Evolutionary conservation across 257 asterid genomes (phyloP), one percentile per base, ranked within the genome.

Genomic region (Capsicum baccatum): DNA sequence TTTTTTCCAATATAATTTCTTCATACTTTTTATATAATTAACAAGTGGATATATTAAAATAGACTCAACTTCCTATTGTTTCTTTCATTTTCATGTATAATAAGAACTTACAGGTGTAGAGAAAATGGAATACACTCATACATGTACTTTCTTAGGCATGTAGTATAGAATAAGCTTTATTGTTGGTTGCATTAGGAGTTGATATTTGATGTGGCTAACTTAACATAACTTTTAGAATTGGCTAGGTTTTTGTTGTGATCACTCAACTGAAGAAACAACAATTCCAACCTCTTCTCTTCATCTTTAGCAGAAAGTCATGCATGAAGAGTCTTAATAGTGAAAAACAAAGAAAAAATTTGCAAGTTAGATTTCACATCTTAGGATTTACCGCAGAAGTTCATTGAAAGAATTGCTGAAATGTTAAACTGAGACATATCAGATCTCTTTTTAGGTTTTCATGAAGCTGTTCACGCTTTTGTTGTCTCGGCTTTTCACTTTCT

Each of bases 221-320:
- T 21, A 69, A 83, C 68, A 42, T 87, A 92, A 99, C 99, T 97
- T 97, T 86, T 94, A 91, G 95, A 97, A 91, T 93, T 97, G 95
- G 99, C 97, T 88, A 97, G 99, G 91, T 91, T 94, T 86, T 85
- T 91, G 58, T 92, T 96, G 92, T 97, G 99, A 93, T 94, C 99
- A 87, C 95, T 94, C 99, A 99, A 97, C 86, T 90, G 92, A 87
- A 97, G 99, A 90, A 97, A 97, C 86, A 95, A 93, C 91, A 97
- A 84, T 84, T 97, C 99, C 94, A 95, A 83, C 83, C 94, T 92
- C 91, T 97, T 97, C 85, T 95, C 99, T 90, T 97, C 99, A 3
- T 99, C 97, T 90, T 97, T 97, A 14, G 99, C 99, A 87, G 98
- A 95, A 84, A 97, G 90, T 81, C 98, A 98, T 15, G 99, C 99